A percentile compares a stretch with the other conserved stretches of the same genome.
Evolutionary conservation across 176 grass and related monocot genomes (phyloP).

Genomic region (Oryza coarctata): DNA sequence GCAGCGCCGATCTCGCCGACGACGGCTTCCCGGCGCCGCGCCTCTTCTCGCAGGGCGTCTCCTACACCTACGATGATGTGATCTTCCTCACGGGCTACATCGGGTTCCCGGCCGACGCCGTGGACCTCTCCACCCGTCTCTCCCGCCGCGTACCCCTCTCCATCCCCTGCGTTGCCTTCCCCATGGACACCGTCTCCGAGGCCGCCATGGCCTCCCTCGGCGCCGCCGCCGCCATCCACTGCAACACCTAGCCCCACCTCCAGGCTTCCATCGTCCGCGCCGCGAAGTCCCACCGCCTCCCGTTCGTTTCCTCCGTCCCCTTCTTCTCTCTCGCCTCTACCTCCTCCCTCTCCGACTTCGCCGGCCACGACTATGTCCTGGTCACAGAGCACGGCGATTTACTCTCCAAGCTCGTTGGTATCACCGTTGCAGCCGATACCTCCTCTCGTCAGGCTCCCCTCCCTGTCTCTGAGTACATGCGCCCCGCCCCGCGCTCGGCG

Average conservation of each 20-base stretch:
- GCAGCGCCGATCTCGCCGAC: constrained; percentile 10
- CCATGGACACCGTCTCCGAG: constrained; percentile 97
- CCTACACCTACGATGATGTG: constrained; percentile 86
- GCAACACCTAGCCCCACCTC: constrained; percentile 50
- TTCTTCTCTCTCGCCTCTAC: constrained; percentile 49
- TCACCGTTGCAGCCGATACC: constrained; percentile 47
- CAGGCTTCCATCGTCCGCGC: constrained; percentile 72
- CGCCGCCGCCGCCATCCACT: constrained; percentile 67
- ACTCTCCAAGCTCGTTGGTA: constrained; percentile 51
- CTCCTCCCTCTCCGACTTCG: constrained; percentile 43
- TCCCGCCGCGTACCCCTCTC: constrained; percentile 70
- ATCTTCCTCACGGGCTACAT: constrained; percentile 78
- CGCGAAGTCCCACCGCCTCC: constrained; percentile 76
- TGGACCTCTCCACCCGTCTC: constrained; percentile 77
- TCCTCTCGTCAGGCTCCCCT: constrained; percentile 11
- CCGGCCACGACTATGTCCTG: constrained; percentile 55
- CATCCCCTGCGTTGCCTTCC: constrained; percentile 86
- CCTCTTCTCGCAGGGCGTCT: constrained; percentile 75
- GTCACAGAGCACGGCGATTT: constrained; percentile 71
- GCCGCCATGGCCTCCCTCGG: constrained; percentile 82
- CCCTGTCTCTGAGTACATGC: constrained; percentile 66
- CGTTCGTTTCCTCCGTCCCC: constrained; percentile 58
- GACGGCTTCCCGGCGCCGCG: constrained; percentile 55
- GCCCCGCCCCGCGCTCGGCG: constrained; percentile 40
- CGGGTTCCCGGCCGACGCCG: constrained; percentile 74